Conservation (phyloP, 2,329 filamentous ascomycete species). For the Apiospora rasikravindrae region DNA sequence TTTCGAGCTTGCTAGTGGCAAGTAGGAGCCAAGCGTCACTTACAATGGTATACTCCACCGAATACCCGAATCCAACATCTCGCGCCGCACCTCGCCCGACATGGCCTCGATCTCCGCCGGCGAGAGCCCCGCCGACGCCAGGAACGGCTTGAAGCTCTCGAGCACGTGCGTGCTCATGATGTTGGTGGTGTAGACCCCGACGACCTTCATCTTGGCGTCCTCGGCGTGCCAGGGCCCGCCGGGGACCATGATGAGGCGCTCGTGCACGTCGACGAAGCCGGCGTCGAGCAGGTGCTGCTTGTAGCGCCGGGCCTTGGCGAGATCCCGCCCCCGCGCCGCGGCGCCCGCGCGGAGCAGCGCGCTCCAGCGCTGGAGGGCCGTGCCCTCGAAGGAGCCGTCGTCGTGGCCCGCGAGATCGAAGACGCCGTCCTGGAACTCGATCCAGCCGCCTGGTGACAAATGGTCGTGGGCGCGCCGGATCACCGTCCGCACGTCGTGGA, state of each 20-base stretch:
- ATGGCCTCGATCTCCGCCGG: not conserved
- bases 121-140: not conserved
- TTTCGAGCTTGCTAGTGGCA: not conserved
- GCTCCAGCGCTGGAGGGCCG: not conserved
- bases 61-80: not conserved
- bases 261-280: conserved; percentile 51
- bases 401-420: not conserved
- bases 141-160: conserved; percentile 7
- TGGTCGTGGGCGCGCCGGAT: conserved; percentile 2
- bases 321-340: not conserved
- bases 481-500: conserved; percentile 17
- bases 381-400: not conserved
- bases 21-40: not conserved
- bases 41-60: conserved; percentile 15
- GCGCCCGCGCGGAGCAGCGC: not conserved
- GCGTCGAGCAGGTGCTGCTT: conserved; percentile 37
- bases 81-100: not conserved
- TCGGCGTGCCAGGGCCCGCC: conserved; percentile 58
- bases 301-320: not conserved
- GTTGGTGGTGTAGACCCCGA: conserved; percentile 1
- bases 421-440: conserved; percentile 19
- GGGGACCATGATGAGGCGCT: conserved; percentile 48
- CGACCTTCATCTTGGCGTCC: conserved; percentile 59
- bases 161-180: not conserved
- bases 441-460: conserved; percentile 1